Evolutionary conservation across 345 rosid species (phyloP).

Genomic region (Camelina neglecta): DNA sequence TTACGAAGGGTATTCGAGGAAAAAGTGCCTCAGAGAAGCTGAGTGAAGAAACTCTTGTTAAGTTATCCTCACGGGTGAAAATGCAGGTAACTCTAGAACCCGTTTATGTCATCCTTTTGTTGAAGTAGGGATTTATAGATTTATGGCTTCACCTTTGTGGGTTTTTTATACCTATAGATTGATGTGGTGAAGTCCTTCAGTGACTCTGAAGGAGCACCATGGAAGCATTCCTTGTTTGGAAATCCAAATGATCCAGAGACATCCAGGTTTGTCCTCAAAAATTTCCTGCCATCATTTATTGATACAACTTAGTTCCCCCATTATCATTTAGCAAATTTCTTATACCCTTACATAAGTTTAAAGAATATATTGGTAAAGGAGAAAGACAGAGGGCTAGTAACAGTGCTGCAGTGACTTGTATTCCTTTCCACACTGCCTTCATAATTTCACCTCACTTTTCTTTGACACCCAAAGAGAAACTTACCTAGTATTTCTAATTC

Average conservation of each 20-base stretch:
- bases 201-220: constrained; percentile 83
- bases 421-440: constrained; percentile 1
- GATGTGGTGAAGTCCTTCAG: constrained; percentile 83
- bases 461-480: constrained; percentile 3
- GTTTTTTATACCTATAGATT: constrained; percentile 52
- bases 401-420: not conserved
- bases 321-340: not conserved
- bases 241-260: constrained; percentile 96
- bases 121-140: constrained; percentile 13
- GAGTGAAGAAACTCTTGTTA: constrained; percentile 86
- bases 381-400: constrained; percentile 13
- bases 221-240: constrained; percentile 95
- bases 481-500: not conserved
- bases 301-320: not conserved
- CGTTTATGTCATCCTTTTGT: constrained; percentile 15
- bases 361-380: constrained; percentile 10
- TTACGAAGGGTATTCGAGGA: constrained; percentile 72
- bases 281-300: not conserved
- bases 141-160: constrained; percentile 15
- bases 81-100: constrained; percentile 64
- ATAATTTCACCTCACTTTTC: not conserved
- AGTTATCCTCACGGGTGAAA: constrained; percentile 80
- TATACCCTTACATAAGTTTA: constrained; percentile 13
- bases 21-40: constrained; percentile 81
- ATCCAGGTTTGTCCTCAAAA: constrained; percentile 64